These are phyloP conservation scores for Podaxis sp. DNA, from an alignment of 768 basidiomycete genomes.

Conservation along the genomic window DNA sequence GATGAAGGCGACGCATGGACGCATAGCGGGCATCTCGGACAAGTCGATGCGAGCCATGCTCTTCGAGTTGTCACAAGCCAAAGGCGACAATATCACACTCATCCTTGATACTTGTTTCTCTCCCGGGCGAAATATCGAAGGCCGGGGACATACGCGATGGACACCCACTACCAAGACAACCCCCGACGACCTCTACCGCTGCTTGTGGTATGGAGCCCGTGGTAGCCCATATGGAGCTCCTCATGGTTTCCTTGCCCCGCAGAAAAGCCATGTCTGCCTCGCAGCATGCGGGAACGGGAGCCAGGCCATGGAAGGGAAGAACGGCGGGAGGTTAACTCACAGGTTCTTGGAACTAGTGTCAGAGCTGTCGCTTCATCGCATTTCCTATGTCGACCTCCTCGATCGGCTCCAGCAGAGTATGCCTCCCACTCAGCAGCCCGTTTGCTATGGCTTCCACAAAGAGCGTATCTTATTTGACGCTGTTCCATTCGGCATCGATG, in stretches of 20 bases:
- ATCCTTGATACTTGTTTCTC: slow-evolving; percentile 69
- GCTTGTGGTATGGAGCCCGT: slow-evolving; percentile 54
- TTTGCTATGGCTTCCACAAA: slow-evolving; percentile 49
- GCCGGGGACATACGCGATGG: slow-evolving; percentile 54
- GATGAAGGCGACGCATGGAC: slow-evolving; percentile 42
- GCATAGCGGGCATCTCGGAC: slow-evolving; percentile 66
- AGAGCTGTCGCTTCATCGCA: slow-evolving; percentile 49
- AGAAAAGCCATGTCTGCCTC: slow-evolving; percentile 50
- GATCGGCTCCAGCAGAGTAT: slow-evolving; percentile 38
- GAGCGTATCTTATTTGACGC: slow-evolving; percentile 54
- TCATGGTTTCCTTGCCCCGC: slow-evolving; percentile 45
- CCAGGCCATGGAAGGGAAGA: slow-evolving; percentile 59
- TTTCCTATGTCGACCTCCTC: slow-evolving; percentile 50
- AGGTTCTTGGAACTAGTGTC: slow-evolving; percentile 50
- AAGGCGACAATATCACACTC: slow-evolving; percentile 71
- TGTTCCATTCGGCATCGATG: slow-evolving; percentile 54
- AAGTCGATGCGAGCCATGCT: slow-evolving; percentile 64
- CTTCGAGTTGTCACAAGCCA: slow-evolving; percentile 50
- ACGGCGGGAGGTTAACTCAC: slow-evolving; percentile 62
- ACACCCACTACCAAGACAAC: slow-evolving; percentile 57
- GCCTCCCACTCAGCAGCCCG: slow-evolving; percentile 45
- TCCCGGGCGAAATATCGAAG: slow-evolving; percentile 38
- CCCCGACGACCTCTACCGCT: slow-evolving; percentile 52
- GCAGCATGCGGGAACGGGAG: slow-evolving; percentile 57
- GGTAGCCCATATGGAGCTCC: slow-evolving; percentile 34